Conservation (phyloP, 2,329 filamentous ascomycete genomes). For the Phialocephala sp. region DNA sequence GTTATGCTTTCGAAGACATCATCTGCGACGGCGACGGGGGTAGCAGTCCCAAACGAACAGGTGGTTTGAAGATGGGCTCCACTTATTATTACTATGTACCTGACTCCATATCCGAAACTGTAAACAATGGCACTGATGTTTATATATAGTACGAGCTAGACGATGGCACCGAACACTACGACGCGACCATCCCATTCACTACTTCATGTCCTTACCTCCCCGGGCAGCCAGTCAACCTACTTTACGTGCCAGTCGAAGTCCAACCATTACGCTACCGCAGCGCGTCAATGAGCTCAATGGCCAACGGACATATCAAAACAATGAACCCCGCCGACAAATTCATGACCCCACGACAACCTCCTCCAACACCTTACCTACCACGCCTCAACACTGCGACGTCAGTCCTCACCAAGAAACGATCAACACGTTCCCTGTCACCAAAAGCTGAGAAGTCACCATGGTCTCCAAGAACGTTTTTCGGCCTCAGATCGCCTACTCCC, state of each 20-base stretch:
- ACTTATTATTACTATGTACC: conserved; percentile 96
- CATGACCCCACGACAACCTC: conserved; percentile 67
- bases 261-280: conserved; percentile 64
- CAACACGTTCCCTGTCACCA: conserved; percentile 39
- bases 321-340: conserved; percentile 82
- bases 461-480: conserved; percentile 40
- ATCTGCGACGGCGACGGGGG: conserved; percentile 73
- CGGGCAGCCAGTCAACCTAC: conserved; percentile 83
- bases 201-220: conserved; percentile 84
- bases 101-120: conserved; percentile 43
- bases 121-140: conserved; percentile 34
- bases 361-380: conserved; percentile 53
- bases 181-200: conserved; percentile 74
- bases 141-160: conserved; percentile 78
- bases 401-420: conserved; percentile 38
- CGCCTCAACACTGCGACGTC: conserved; percentile 52
- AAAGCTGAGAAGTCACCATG: conserved; percentile 36
- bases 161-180: conserved; percentile 76
- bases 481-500: conserved; percentile 31
- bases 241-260: conserved; percentile 77
- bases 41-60: conserved; percentile 64
- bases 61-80: conserved; percentile 88
- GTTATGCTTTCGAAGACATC: conserved; percentile 85
- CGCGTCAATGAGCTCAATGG: conserved; percentile 67
- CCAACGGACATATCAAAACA: conserved; percentile 67